Evolutionary conservation across 2,329 filamentous ascomycete species (phyloP).

Genomic region (Leptographium galeiforme): DNA sequence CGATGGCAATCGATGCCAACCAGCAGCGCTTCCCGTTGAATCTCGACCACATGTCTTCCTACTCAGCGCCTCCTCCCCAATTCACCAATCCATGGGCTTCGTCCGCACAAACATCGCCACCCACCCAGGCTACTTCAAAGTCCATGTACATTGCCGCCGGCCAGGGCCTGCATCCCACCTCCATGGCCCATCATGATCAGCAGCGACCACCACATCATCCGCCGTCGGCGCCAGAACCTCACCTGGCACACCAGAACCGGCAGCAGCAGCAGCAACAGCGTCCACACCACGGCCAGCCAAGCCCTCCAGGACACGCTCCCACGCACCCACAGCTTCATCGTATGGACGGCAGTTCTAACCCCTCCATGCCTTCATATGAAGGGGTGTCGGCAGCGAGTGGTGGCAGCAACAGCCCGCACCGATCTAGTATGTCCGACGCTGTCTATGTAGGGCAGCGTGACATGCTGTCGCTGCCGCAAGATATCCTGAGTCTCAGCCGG

Average conservation of each 20-base stretch:
- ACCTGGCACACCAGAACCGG: constrained; percentile 17
- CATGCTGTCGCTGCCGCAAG: constrained; percentile 61
- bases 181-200: constrained; percentile 43
- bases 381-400: constrained; percentile 22
- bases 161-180: constrained; percentile 43
- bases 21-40: constrained; percentile 67
- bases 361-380: constrained; percentile 57
- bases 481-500: constrained; percentile 58
- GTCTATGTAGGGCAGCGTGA: constrained; percentile 47
- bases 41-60: constrained; percentile 67
- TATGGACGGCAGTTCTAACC: constrained; percentile 20
- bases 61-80: constrained; percentile 50
- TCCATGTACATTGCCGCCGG: constrained; percentile 45
- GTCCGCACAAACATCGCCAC: constrained; percentile 32
- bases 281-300: background rate
- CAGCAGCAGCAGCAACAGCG: constrained; percentile 3
- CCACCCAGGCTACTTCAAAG: constrained; percentile 37
- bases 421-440: constrained; percentile 35
- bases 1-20: constrained; percentile 86
- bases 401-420: constrained; percentile 47
- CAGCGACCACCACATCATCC: constrained; percentile 11
- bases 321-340: constrained; percentile 1
- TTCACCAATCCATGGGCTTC: constrained; percentile 86
- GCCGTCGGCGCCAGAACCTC: constrained; percentile 21
- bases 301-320: background rate